Percentiles rank a stretch among this genome's conserved stretches.
phyloP scores from a whole-genome alignment of 129 eudicot species.

The Arctium lappa region DNA sequence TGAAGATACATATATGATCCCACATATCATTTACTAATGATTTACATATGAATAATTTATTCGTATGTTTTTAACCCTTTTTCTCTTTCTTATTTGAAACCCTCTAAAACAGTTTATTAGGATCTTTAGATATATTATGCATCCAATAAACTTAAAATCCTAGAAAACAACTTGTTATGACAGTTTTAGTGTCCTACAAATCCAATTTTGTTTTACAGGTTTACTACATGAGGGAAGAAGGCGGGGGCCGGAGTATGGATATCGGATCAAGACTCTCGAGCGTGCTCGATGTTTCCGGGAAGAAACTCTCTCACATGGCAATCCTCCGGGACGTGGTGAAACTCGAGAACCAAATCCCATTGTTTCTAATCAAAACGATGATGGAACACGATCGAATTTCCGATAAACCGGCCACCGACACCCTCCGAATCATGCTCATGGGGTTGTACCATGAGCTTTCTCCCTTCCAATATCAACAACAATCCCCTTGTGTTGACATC shows the following conservation, averaged over 20 bases:
- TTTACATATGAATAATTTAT: too few species aligned
- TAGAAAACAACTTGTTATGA: neutral
- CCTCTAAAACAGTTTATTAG: too few species aligned
- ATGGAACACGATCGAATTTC: conserved; percentile 23
- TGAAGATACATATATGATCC: too few species aligned
- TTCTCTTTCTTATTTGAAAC: too few species aligned
- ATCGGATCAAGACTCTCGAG: conserved; percentile 33
- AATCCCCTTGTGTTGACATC: too few species aligned
- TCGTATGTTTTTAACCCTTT: too few species aligned
- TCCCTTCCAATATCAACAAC: too few species aligned
- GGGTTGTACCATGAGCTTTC: conserved; percentile 31
- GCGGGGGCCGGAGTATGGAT: neutral
- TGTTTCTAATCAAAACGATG: conserved; percentile 36
- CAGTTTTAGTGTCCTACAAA: neutral
- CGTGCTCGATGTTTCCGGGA: conserved; percentile 39
- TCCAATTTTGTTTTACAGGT: neutral
- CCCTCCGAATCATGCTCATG: conserved; percentile 25
- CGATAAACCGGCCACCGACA: conserved; percentile 19
- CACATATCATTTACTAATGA: too few species aligned
- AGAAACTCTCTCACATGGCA: conserved; percentile 34
- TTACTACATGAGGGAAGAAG: conserved; percentile 8
- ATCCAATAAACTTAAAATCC: neutral
- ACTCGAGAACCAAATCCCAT: conserved; percentile 67
- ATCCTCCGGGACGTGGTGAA: conserved; percentile 49
- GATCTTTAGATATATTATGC: neutral